Base-by-base conservation (phyloP, 441 rosid species). In the Pelargonium fulgidum region DNA sequence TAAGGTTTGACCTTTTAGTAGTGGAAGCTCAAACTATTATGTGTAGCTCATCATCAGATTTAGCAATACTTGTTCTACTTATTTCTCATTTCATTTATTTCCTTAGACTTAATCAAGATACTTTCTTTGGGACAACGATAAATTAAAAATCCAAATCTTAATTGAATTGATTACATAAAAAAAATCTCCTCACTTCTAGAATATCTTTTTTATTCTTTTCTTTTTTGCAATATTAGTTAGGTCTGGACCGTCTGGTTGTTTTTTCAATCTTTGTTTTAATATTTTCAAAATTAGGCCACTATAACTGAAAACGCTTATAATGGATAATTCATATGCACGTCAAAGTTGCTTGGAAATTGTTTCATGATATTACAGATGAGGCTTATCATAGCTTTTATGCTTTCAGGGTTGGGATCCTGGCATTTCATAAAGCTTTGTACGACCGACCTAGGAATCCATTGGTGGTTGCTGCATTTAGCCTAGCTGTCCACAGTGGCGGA, bases 401-500 rank as follows among this genome's bases (percentile, higher is more conserved):
- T 47, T 48, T 62, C 79, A 88, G 93, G 93, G 58, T 85, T 70
- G 86, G 77, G 67, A 73, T 85, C 54, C 75, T 86, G 69, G 89
- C 88, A 29, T 86, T 88, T 72, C 91, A 88, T 75, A 78, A 82
- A 71, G 89, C 91, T 36, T 77, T 88, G 50, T 73, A 65, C 5
- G 83, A 79, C 77, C 70, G 79, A 72, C 89, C 87, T 62, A 78
- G 88, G 73, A 85, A 83, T 70, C 88, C 91, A 68, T 61, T 80
- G 68, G 89, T 80, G 64, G 84, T 85, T 6, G 91, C 91, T 75
- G 83, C 83, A 20, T 85, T 81, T 76, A 64, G 84, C 85, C 86
- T 88, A 67, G 82, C 86, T 47, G 79, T 88, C 50, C 78, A 84
- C 78, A 80, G 81, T 52, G 84, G 89, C 39, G 91, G 93, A 76